Evolutionary conservation across 768 basidiomycete genomes (phyloP), one percentile per base, ranked within the genome.

Genomic region (Phanerodontia chrysosporium): DNA sequence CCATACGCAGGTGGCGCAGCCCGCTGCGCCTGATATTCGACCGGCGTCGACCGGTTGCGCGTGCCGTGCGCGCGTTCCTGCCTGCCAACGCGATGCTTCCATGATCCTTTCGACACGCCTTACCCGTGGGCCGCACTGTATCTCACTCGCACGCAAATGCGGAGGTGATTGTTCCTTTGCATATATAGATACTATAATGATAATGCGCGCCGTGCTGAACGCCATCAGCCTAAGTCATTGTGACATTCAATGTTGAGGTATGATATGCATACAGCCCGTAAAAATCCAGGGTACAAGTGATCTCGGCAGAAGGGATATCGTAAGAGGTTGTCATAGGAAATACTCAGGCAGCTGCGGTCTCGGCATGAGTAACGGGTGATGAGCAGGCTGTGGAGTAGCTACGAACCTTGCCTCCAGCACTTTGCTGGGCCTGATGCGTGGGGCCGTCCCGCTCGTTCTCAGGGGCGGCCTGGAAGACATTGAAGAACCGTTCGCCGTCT

Each of bases 381-480:
- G 52, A 22, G 51, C 48, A 52, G 39, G 48, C n/a, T 24, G 25
- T 32, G 25, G 62, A 64, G 21, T 45, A 25, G 24, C 16, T 28
- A 66, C 74, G 55, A 63, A 90, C 91, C 83, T 89, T 92, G 27
- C 84, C 87, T 55, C 80, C 80, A 48, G 80, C 83, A 68, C 78
- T 90, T 70, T 90, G 89, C 7, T 82, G 80, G 12, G 81, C 81
- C 69, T 94, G 91, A 52, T 93, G 89, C 62, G 69, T 83, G 1
- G 94, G 93, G 3, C 93, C 93, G 66, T 96, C 93, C 49, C 90
- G 75, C 67, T 98, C 97, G 70, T 99, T 99, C 74, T 99, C 97
- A 4, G 97, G 97, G 1, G 97, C 97, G 3, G 97, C 97, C 63
- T 95, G 92, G 70, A 99, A 98, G 35, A 98, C 97, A 66, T 98